Evolutionary conservation across 23 red algal species (phyloP), one percentile per base, ranked within the genome.

Genomic region (Agarophyton chilense): DNA sequence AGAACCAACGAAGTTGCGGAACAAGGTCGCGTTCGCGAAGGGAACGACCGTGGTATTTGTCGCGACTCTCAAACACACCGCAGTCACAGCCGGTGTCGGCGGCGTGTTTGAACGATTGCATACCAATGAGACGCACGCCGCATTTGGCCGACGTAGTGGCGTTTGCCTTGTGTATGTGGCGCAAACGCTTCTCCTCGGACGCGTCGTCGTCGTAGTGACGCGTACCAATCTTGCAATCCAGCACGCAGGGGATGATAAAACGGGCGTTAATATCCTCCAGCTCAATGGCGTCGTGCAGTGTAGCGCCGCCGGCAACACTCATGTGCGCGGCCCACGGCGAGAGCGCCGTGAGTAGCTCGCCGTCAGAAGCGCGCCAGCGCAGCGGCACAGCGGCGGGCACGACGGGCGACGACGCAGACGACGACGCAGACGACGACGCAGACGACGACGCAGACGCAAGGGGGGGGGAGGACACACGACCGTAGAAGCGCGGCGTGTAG

Each of bases 121-220:
- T 93, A 55, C 96, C 96, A 10, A 81, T 98, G 41, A 93, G 61
- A 24, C 96, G 96, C 28, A 98, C 57, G 72, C 96, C 96, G 10
- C 67, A 81, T 0, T 53, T 44, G 25, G 89, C 89, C 21, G 77
- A 83, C 26, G 96, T 98, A 2, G 96, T 98, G 35, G 51, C 72
- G 25, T 55, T 65, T 9, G 88, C 85, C 74, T 98, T 98, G 33
- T 43, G 63, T 31, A 95, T 95, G 55, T 98, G 96, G 1, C 92
- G 90, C 45, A 19, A 46, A 6, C 78, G 77, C 81, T 98, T 98
- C 72, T 92, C 96, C 75, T 70, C 81, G 17, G 92, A 41, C 31
- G 96, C 96, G 64, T 98, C 92, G 61, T 98, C 96, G 81, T 98
- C 96, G 74, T 95, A 98, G 77, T 95, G 87, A 17, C 96, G 89